Conservation (phyloP, 140 eudicot genomes). For the Cichorium intybus region DNA sequence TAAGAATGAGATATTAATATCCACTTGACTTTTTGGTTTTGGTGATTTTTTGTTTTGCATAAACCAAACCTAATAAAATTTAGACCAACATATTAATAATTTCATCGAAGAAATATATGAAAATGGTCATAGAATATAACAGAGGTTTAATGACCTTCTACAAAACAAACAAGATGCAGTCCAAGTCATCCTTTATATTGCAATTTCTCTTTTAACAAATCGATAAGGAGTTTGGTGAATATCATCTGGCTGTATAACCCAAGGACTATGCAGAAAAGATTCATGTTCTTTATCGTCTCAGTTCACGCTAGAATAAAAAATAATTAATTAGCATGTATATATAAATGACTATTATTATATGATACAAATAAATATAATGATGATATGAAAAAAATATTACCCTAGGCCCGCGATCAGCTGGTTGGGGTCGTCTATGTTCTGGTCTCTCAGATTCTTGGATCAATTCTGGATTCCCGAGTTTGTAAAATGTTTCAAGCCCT, state of each 20-base stretch:
- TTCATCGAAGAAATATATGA: neutral
- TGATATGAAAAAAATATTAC: conserved; percentile 39
- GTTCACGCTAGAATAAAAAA: conserved; percentile 30
- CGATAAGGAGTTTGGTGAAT: neutral
- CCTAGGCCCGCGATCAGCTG: conserved; percentile 84
- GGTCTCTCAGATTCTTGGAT: conserved; percentile 65
- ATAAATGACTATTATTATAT: neutral
- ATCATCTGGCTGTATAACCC: neutral
- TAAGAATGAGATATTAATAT: too few species aligned
- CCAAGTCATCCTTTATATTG: too few species aligned
- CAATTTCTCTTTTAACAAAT: neutral
- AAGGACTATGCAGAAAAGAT: neutral
- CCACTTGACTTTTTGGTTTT: too few species aligned
- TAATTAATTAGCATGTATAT: neutral
- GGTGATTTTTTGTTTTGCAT: too few species aligned
- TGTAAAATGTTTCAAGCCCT: conserved; percentile 78
- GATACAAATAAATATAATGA: neutral
- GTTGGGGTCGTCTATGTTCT: conserved; percentile 58
- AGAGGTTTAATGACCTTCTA: neutral
- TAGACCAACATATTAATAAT: neutral
- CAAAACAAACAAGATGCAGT: neutral
- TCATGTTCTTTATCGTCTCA: conserved; percentile 26
- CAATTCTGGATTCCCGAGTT: conserved; percentile 77
- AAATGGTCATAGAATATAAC: neutral
- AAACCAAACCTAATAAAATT: neutral